A percentile compares a stretch with the other conserved stretches of the same genome.
phyloP scores from a whole-genome alignment of 116 monocot genomes.

The Papilionanthe hybrid region DNA sequence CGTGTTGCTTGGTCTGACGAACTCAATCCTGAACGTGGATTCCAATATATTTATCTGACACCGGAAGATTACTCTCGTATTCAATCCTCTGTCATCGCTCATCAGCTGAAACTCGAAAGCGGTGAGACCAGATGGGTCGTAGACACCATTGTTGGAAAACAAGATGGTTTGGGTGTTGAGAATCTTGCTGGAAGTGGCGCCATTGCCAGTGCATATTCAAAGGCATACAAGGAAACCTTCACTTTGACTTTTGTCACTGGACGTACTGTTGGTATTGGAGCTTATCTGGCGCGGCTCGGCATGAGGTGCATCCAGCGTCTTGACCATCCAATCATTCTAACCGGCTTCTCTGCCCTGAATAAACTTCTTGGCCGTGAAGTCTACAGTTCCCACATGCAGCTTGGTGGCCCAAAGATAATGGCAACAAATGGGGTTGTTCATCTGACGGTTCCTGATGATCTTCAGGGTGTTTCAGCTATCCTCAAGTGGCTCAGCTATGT shows the following conservation, averaged over 20 bases:
- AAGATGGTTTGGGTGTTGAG: conserved; percentile 96
- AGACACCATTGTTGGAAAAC: conserved; percentile 89
- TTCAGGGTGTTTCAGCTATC: conserved; percentile 88
- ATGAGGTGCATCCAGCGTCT: conserved; percentile 98
- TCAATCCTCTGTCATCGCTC: conserved; percentile 76
- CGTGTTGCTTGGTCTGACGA: conserved; percentile 91
- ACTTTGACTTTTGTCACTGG: conserved; percentile 93
- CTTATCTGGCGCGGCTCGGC: conserved; percentile 94
- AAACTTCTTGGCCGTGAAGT: conserved; percentile 95
- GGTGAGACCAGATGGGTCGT: conserved; percentile 89
- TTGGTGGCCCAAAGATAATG: conserved; percentile 99
- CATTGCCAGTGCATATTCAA: conserved; percentile 87
- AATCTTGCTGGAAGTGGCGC: conserved; percentile 93
- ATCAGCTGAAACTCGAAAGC: conserved; percentile 71
- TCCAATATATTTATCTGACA: conserved; percentile 88
- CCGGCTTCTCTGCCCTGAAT: conserved; percentile 87
- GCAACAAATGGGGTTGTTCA: conserved; percentile 97
- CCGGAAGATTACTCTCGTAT: conserved; percentile 65
- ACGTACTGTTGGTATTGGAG: conserved; percentile 92
- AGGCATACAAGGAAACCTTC: conserved; percentile 90
- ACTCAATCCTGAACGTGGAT: conserved; percentile 72
- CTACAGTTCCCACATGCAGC: conserved; percentile 99
- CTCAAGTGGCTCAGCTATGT: conserved; percentile 94
- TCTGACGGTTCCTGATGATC: conserved; percentile 91
- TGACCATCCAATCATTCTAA: conserved; percentile 95